Conservation (phyloP, 129 eudicot genomes). For the Flaveria robusta region DNA sequence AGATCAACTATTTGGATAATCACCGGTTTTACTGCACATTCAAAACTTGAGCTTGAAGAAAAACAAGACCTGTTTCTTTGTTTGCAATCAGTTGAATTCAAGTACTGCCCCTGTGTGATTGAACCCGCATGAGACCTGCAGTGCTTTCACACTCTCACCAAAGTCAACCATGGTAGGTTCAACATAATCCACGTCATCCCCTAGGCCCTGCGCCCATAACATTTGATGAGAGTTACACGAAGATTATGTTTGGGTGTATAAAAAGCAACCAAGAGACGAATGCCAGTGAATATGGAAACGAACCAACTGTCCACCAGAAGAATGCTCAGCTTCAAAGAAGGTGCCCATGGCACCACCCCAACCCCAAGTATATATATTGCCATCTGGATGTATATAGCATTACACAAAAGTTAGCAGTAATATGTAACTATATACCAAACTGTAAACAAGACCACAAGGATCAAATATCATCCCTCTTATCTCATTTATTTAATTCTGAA, state of each 20-base stretch:
- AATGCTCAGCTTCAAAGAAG: slow-evolving; percentile 81
- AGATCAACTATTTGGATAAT: slow-evolving; percentile 4
- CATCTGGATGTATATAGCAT: slow-evolving; percentile 47
- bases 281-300: slow-evolving; percentile 27
- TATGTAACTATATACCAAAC: background rate
- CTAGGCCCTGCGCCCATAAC: slow-evolving; percentile 64
- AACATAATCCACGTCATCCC: slow-evolving; percentile 74
- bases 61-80: background rate
- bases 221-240: slow-evolving; percentile 5
- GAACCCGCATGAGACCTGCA: slow-evolving; percentile 88
- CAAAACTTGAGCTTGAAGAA: slow-evolving; percentile 10
- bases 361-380: slow-evolving; percentile 89
- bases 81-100: slow-evolving; percentile 42
- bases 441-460: background rate
- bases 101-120: slow-evolving; percentile 91
- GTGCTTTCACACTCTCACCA: slow-evolving; percentile 61
- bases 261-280: background rate
- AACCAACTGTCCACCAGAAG: slow-evolving; percentile 99
- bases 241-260: background rate
- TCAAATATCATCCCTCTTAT: background rate
- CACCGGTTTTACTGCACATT: slow-evolving; percentile 4
- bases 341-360: slow-evolving; percentile 99
- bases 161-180: slow-evolving; percentile 63
- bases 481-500: background rate
- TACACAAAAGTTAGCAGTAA: slow-evolving; percentile 21